Evolutionary conservation across 768 basidiomycete genomes (phyloP).

Genomic region (Cystofilobasidium ferigula): DNA sequence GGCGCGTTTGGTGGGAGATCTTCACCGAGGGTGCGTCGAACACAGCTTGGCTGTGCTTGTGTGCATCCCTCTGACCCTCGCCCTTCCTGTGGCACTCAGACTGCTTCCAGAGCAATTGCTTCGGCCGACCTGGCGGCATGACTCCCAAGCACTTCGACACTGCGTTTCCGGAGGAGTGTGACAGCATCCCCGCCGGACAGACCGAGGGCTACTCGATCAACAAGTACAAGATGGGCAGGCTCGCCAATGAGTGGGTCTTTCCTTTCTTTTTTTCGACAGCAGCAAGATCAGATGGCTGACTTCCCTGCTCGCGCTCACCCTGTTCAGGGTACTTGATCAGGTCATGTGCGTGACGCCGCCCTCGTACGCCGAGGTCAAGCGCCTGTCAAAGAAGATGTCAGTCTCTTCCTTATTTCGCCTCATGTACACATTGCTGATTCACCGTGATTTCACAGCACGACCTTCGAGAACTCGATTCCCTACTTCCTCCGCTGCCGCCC

Average conservation of each 20-base stretch:
- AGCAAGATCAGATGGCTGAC: background rate
- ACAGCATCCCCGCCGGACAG: background rate
- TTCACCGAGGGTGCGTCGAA: background rate
- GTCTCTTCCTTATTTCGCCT: background rate
- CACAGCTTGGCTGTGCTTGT: background rate
- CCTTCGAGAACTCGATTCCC: slow-evolving; percentile 18
- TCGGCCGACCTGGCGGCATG: slow-evolving; percentile 10
- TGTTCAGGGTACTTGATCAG: slow-evolving; percentile 9
- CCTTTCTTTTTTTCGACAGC: background rate
- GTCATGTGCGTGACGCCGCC: slow-evolving; percentile 17
- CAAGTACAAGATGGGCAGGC: slow-evolving; percentile 2
- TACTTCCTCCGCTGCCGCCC: slow-evolving; percentile 7
- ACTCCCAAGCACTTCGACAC: slow-evolving; percentile 19
- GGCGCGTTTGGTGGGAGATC: slow-evolving; percentile 11
- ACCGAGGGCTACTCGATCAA: slow-evolving; percentile 3
- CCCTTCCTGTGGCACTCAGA: background rate
- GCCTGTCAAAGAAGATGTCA: slow-evolving; percentile 22
- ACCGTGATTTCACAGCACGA: background rate
- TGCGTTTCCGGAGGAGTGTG: slow-evolving; percentile 16
- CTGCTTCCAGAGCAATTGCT: background rate
- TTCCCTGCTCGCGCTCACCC: background rate
- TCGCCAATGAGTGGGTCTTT: slow-evolving; percentile 8
- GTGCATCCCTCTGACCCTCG: background rate
- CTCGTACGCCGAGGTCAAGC: slow-evolving; percentile 13
- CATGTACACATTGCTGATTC: too few species aligned